Conservation (phyloP, 441 rosid species). For the Viola pubescens region DNA sequence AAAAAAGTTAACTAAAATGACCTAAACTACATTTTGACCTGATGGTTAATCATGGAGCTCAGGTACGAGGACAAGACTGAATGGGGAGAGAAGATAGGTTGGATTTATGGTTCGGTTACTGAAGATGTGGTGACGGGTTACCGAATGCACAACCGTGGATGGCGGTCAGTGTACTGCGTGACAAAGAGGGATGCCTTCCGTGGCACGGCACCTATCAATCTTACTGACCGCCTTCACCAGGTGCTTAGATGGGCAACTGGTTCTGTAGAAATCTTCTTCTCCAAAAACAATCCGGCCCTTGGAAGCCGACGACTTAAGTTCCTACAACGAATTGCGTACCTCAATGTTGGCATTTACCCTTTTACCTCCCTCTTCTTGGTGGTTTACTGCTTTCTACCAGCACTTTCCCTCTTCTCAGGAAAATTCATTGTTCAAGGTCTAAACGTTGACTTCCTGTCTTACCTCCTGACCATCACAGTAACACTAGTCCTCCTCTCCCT, state of each 20-base stretch:
- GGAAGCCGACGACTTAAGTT: conserved; percentile 71
- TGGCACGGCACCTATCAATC: conserved; percentile 85
- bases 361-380: conserved; percentile 77
- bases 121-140: conserved; percentile 95
- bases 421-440: conserved; percentile 66
- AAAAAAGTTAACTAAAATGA: not conserved
- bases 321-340: conserved; percentile 73
- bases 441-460: conserved; percentile 46
- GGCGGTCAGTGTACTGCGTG: conserved; percentile 79
- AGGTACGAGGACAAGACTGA: conserved; percentile 91
- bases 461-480: conserved; percentile 59
- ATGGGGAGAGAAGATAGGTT: conserved; percentile 83
- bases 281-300: conserved; percentile 63
- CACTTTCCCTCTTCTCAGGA: conserved; percentile 73
- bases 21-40: not conserved
- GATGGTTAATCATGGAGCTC: not conserved
- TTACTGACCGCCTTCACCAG: conserved; percentile 86
- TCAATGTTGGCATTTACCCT: conserved; percentile 83
- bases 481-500: conserved; percentile 57
- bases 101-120: conserved; percentile 96
- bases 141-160: conserved; percentile 93
- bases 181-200: conserved; percentile 86
- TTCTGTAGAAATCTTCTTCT: conserved; percentile 83
- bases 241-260: conserved; percentile 95
- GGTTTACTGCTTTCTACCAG: conserved; percentile 76